Evolutionary conservation across 371 early-diverging fungal genomes (phyloP), one percentile per base, ranked within the genome.

Genomic region (Apophysomyces ossiformis): DNA sequence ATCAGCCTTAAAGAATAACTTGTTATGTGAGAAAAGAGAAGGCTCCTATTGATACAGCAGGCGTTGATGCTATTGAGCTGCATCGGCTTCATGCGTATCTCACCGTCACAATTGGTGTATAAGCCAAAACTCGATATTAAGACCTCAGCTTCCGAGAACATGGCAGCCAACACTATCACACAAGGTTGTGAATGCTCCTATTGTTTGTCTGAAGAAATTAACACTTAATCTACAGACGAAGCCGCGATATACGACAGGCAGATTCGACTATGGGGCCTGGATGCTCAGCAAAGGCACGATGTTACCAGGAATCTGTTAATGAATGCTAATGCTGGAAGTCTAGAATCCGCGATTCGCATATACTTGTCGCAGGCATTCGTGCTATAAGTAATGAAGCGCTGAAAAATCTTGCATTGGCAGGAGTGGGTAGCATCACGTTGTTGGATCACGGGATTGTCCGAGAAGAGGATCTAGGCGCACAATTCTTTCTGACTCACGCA

Each of bases 231-330:
- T 8, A 44, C 41, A 87, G 98, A 95, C 61, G 98, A 96, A 70
- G 92, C 91, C 9, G 92, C 89, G 26, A 85, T 96, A 26, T 97
- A 97, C 65, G 98, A 97, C 81, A 86, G 98, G 15, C 98, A 97
- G 82, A 97, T 97, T 70, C 86, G 98, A 45, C 80, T 97, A 18
- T 97, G 97, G 97, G 98, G 98, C 8, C 68, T 95, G 64, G 96
- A 95, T 58, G 95, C 96, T 8, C 98, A 97, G 71, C 86, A 88
- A 73, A 81, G 91, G 95, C 21, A 65, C 46, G 37, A 45, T 36
- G 8, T 21, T 11, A 38, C 58, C 26, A 5, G 39, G 44, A 45
- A 41, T 37, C n/a, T 37, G n/a, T 26, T 7, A 38, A n/a, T 60
- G 39, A 18, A 39, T 37, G 38, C 39, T 18, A 45, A 43, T 38